phyloP scores from a whole-genome alignment of 352 stramenopile genomes.

The Blastocystis sp. region DNA sequence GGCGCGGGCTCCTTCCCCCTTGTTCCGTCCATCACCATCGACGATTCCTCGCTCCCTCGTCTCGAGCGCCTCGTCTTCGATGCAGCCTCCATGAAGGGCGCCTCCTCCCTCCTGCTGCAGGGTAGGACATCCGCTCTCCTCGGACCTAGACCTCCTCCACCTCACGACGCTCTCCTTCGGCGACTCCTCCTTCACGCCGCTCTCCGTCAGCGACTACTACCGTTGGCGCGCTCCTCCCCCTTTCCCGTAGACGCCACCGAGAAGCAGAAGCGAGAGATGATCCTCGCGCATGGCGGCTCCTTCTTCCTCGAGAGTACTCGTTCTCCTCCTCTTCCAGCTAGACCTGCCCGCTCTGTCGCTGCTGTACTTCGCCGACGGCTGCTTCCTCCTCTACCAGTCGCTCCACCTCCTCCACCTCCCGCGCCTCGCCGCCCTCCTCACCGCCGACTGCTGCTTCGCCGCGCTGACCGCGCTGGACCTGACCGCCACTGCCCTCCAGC shows the following conservation, averaged over 20 bases:
- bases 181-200: neutral
- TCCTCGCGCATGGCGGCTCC: neutral
- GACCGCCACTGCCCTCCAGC: neutral
- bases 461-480: neutral
- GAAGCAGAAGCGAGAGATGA: neutral
- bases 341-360: neutral
- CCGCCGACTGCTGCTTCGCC: constrained; percentile 9
- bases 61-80: constrained; percentile 4
- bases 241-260: constrained; percentile 1
- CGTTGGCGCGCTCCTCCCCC: neutral
- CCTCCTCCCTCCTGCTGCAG: neutral
- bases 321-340: neutral
- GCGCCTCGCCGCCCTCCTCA: neutral
- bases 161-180: neutral
- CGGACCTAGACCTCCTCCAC: neutral
- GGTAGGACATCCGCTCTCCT: neutral
- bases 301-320: neutral
- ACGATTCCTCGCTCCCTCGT: neutral
- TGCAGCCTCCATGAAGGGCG: neutral
- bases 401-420: neutral
- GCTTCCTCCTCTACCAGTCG: neutral
- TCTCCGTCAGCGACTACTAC: neutral
- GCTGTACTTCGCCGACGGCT: neutral
- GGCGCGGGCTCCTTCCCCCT: neutral
- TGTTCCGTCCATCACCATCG: neutral